Base-by-base conservation (phyloP, 2,329 filamentous ascomycete species). In the Aspergillus japonicus region DNA sequence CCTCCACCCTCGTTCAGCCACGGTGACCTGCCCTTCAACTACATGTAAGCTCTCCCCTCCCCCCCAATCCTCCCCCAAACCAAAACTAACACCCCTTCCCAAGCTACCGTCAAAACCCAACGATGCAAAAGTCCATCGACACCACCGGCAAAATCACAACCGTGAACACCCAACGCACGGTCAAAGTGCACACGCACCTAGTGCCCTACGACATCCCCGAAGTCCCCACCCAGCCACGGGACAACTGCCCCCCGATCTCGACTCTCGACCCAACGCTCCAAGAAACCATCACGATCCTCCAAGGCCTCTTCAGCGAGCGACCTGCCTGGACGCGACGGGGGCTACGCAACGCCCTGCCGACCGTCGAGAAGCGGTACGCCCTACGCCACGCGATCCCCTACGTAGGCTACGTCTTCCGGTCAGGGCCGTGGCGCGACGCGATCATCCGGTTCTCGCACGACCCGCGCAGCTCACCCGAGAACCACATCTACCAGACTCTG, bases 371-470 rank as follows among this genome's bases (percentile, higher is more conserved):
- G 60, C 80, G 82, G 26, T 80, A 81, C 56, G 76, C 80, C 19
- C 78, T 96, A 61, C 89, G 91, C 68, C 85, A 89, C 70, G 90
- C 90, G 50, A 85, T 93, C 55, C 89, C 92, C 63, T 94, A 95
- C 68, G 87, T 91, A 4, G 92, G 90, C 8, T 99, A 96, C 77
- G 91, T 93, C 76, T 97, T 98, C 81, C 89, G 90, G 60, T 92
- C 90, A 23, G 95, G 95, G 0, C 93, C 95, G 0, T 99, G 92
- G 89, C 86, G 92, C 64, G 93, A 98, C 73, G 88, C 90, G 3
- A 87, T 97, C 56, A 86, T 97, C 64, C 87, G 85, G 50, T 95
- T 93, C 73, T 94, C 94, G 10, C 77, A 96, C 21, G 95, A 99
- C 71, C 95, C 95, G 3, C 86, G 95, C 39, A 84, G 78, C 14